A percentile compares a stretch with the other conserved stretches of the same genome.
Evolutionary conservation across 108 stramenopile species (phyloP).

Genomic region (Ochromonas danica): DNA sequence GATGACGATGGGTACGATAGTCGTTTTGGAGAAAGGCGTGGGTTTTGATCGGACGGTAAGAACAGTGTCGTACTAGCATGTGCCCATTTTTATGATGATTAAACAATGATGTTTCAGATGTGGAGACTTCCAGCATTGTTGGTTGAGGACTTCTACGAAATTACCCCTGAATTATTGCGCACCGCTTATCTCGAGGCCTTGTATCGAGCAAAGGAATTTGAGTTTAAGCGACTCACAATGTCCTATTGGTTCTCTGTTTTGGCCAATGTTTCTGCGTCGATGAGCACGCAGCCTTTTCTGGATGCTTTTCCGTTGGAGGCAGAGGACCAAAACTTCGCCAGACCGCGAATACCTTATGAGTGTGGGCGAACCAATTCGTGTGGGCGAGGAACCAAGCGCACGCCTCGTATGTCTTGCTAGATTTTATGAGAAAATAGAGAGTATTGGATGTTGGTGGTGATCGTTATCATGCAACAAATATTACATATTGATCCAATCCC

Average conservation of each 20-base stretch:
- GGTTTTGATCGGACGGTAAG: slow-evolving; percentile 38
- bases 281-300: slow-evolving; percentile 20
- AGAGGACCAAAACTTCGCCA: slow-evolving; percentile 11
- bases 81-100: slow-evolving; percentile 9
- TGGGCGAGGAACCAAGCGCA: slow-evolving; percentile 37
- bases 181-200: slow-evolving; percentile 35
- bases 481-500: slow-evolving; percentile 16
- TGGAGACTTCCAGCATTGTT: slow-evolving; percentile 30
- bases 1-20: slow-evolving; percentile 32
- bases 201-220: slow-evolving; percentile 30
- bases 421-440: slow-evolving; percentile 18
- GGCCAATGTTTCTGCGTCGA: slow-evolving; percentile 19
- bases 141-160: slow-evolving; percentile 28
- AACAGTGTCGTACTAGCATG: background rate
- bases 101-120: background rate
- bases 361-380: slow-evolving; percentile 23
- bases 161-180: slow-evolving; percentile 31
- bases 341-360: slow-evolving; percentile 29
- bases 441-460: slow-evolving; percentile 15
- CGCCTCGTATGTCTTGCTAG: slow-evolving; percentile 22
- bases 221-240: slow-evolving; percentile 28
- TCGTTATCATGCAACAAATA: slow-evolving; percentile 17
- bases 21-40: slow-evolving; percentile 31
- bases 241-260: slow-evolving; percentile 30
- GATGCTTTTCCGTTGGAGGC: slow-evolving; percentile 33